Evolutionary conservation across 495 filamentous ascomycete species (phyloP).

Genomic region (Aspergillus cavernicola): DNA sequence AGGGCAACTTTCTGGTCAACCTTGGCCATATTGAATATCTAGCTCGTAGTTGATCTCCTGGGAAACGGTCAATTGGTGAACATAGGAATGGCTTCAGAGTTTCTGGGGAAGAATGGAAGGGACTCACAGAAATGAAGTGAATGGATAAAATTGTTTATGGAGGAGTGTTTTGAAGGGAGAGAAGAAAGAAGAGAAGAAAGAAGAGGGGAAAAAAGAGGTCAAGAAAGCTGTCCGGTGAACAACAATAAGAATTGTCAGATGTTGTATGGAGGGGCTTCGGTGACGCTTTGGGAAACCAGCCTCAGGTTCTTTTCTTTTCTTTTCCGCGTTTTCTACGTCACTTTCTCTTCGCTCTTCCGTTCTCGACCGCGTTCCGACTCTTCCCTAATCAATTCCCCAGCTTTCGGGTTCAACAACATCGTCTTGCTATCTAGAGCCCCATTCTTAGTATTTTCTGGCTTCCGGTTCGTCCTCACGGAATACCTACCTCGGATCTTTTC

Average conservation of each 20-base stretch:
- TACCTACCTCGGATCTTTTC: slow-evolving; percentile 5
- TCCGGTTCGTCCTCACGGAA: not conserved
- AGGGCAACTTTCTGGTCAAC: slow-evolving; percentile 91
- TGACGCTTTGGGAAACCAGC: slow-evolving; percentile 35
- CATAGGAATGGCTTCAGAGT: slow-evolving; percentile 10
- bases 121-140: not conserved
- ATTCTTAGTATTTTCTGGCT: not conserved
- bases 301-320: slow-evolving; percentile 3
- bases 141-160: too few relatives aligned
- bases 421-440: slow-evolving; percentile 1
- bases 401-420: slow-evolving; percentile 18
- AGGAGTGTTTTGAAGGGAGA: slow-evolving; percentile 1
- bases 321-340: slow-evolving; percentile 26
- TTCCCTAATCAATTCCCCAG: slow-evolving; percentile 38
- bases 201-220: slow-evolving; percentile 11
- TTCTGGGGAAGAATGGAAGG: not conserved
- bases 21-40: slow-evolving; percentile 56
- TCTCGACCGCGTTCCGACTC: slow-evolving; percentile 32
- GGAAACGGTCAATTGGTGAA: slow-evolving; percentile 25
- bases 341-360: slow-evolving; percentile 25
- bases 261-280: slow-evolving; percentile 29
- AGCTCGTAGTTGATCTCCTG: slow-evolving; percentile 13
- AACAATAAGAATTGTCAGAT: not conserved
- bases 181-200: slow-evolving; percentile 19
- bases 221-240: slow-evolving; percentile 5